These are phyloP conservation scores for Pisolithus tinctorius DNA, from an alignment of 768 basidiomycete species.

Conservation along the genomic window DNA sequence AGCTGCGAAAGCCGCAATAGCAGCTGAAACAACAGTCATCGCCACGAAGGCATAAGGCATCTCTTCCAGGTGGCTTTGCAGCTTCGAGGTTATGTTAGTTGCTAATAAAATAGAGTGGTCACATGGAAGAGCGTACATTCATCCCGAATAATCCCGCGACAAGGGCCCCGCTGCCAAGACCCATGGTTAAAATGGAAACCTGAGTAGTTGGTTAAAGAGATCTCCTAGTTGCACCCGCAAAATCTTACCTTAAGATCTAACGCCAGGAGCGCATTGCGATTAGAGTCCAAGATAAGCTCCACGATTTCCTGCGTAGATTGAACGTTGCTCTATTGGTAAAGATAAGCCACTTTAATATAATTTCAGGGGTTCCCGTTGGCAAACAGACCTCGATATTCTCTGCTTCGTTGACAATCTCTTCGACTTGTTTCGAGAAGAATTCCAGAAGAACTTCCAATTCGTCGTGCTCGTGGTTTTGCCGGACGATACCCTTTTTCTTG, in stretches of 20 bases:
- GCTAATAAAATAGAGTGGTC: conserved; percentile 15
- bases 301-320: conserved; percentile 98
- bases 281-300: conserved; percentile 92
- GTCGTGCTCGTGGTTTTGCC: conserved; percentile 77
- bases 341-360: conserved; percentile 2
- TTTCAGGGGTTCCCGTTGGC: not conserved
- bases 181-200: conserved; percentile 94
- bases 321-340: conserved; percentile 60
- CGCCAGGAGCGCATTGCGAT: conserved; percentile 86
- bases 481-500: conserved; percentile 56
- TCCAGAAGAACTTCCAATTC: conserved; percentile 92
- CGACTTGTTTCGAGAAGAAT: conserved; percentile 92
- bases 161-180: conserved; percentile 84
- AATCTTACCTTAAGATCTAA: conserved; percentile 75
- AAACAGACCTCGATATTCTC: conserved; percentile 70
- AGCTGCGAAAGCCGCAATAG: conserved; percentile 56
- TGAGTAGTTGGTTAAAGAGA: conserved; percentile 19
- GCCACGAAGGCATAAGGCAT: conserved; percentile 68
- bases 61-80: conserved; percentile 67
- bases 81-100: conserved; percentile 35
- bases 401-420: conserved; percentile 92
- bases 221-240: not conserved
- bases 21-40: conserved; percentile 54
- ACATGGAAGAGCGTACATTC: conserved; percentile 62
- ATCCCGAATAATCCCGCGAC: conserved; percentile 92